A percentile compares a stretch with the other conserved stretches of the same genome.
These are phyloP conservation scores for Mycena galericulata DNA, from an alignment of 768 basidiomycete species.

Conservation along the genomic window DNA sequence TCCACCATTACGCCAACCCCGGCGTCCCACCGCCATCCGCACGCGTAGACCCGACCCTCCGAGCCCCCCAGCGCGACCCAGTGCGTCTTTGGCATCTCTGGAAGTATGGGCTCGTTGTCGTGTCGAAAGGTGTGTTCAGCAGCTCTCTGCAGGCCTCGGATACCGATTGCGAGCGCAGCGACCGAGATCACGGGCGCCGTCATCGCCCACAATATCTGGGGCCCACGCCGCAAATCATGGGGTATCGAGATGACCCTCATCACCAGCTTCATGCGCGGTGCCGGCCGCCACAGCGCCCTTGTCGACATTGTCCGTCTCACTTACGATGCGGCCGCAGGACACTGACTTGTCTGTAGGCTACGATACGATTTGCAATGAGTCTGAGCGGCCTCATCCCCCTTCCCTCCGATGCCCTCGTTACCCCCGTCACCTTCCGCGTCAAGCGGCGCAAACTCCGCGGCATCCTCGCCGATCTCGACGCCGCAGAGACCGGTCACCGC, in stretches of 20 bases:
- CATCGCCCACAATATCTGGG: constrained; percentile 83
- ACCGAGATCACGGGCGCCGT: constrained; percentile 73
- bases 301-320: constrained; percentile 77
- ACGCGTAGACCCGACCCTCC: constrained; percentile 76
- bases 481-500: constrained; percentile 77
- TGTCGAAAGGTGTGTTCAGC: constrained; percentile 67
- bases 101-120: constrained; percentile 76
- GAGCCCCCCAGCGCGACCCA: constrained; percentile 64
- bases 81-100: constrained; percentile 77
- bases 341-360: constrained; percentile 47
- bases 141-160: background rate
- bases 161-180: constrained; percentile 38
- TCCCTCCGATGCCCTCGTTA: constrained; percentile 93
- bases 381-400: constrained; percentile 86
- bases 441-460: constrained; percentile 79
- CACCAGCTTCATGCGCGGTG: constrained; percentile 86
- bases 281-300: constrained; percentile 82
- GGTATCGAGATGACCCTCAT: constrained; percentile 95
- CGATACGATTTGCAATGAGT: constrained; percentile 75
- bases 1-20: constrained; percentile 73
- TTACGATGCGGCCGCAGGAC: background rate
- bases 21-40: constrained; percentile 81
- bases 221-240: constrained; percentile 92
- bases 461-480: constrained; percentile 82
- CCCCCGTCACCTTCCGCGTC: constrained; percentile 93